Conservation (phyloP, 331 rosid species). For the Quercus lobata region DNA sequence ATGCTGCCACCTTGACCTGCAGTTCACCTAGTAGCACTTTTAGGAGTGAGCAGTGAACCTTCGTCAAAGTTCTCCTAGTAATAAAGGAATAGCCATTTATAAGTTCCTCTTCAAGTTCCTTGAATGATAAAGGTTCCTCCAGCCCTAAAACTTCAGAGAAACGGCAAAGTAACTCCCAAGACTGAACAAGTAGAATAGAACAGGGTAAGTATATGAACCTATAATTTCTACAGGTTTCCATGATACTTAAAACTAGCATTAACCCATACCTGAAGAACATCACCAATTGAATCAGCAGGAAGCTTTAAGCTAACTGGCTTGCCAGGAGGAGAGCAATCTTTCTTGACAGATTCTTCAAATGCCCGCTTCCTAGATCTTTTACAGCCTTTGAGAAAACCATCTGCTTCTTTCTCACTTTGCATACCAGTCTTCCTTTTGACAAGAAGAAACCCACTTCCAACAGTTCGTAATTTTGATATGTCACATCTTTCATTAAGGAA, state of each 20-base stretch:
- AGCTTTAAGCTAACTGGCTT: slow-evolving; percentile 61
- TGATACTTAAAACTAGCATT: slow-evolving; percentile 10
- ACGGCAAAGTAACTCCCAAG: slow-evolving; percentile 69
- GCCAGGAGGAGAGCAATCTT: slow-evolving; percentile 75
- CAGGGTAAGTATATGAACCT: too few species aligned
- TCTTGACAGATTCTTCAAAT: slow-evolving; percentile 25
- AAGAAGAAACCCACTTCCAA: slow-evolving; percentile 70
- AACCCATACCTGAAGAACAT: slow-evolving; percentile 72
- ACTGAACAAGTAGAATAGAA: slow-evolving; percentile 31
- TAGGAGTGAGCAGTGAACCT: slow-evolving; percentile 73
- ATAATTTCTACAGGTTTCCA: background rate
- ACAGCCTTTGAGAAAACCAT: slow-evolving; percentile 44
- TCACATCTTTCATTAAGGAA: slow-evolving; percentile 47
- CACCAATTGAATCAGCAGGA: slow-evolving; percentile 70
- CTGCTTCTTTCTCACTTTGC: slow-evolving; percentile 48
- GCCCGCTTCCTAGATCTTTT: slow-evolving; percentile 39
- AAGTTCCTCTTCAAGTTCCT: too few species aligned
- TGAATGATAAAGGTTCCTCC: slow-evolving; percentile 41
- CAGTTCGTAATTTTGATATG: slow-evolving; percentile 49
- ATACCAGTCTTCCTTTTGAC: slow-evolving; percentile 45
- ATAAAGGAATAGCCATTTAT: too few species aligned
- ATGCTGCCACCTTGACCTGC: slow-evolving; percentile 81
- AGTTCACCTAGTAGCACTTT: slow-evolving; percentile 80
- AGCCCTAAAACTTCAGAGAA: slow-evolving; percentile 71
- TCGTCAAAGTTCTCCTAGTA: slow-evolving; percentile 73